Evolutionary conservation across 805 yeast species (phyloP), one percentile per base, ranked within the genome.

Genomic region (Blastobotrys chiropterorum): DNA sequence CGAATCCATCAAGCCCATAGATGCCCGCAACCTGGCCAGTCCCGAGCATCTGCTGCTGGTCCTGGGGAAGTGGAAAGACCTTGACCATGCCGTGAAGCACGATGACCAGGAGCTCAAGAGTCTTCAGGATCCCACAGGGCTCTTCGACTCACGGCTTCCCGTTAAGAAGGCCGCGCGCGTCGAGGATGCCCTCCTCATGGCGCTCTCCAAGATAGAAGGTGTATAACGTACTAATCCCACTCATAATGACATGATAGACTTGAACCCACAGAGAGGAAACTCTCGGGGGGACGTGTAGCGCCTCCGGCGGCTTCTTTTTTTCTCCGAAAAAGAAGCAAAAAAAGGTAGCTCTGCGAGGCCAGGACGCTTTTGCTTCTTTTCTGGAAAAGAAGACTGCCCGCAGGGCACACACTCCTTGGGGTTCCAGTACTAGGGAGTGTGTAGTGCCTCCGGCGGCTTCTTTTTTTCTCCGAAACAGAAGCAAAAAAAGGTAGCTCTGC

Each of bases 131-230:
- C 80, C 83, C 1, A 68, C 75, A 13, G 83, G 82, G 55, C 75
- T 89, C 72, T 85, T 89, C 64, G 96, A 89, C 66, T 82, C 84
- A 2, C 72, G 75, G 51, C 47, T 80, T 11, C 16, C 43, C n/a
- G 74, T 85, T 5, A 84, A 86, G 1, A 64, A 69, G 0, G 79
- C 84, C 0, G 75, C 79, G 0, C 72, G 85, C 53, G 73, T 84
- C 1, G 95, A 87, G 61, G 96, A 89, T 65, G 85, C 83, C 2
- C 74, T 82, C 1, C 62, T 83, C 67, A 79, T 85, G 11, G 41
- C 55, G 26, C 53, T 55, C 5, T 42, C 47, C 38, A 42, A 42
- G 30, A 22, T 48, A 11, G 42, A 16, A 16, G 19, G 16, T 39
- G 42, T 39, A 14, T 15, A 39, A n/a, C n/a, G 5, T 26, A 26